Evolutionary conservation across 2,329 filamentous ascomycete genomes (phyloP).

Genomic region (Juglanconis sp.): DNA sequence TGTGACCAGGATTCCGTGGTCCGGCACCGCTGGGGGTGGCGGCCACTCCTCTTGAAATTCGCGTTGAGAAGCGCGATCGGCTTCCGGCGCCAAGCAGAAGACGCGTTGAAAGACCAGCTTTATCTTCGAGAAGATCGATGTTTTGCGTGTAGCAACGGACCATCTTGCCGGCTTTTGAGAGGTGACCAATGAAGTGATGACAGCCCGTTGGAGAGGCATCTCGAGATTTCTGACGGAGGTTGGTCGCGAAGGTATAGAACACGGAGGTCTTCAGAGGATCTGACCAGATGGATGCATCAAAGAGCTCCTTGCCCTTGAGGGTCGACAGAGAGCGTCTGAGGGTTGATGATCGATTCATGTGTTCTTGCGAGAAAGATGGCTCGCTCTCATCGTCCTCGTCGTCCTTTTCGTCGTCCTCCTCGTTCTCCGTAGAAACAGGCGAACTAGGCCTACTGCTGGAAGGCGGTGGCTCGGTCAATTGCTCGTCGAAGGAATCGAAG

Average conservation of each 20-base stretch:
- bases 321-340: conserved; percentile 44
- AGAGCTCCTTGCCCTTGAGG: conserved; percentile 69
- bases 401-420: background rate
- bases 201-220: conserved; percentile 62
- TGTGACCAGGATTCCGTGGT: background rate
- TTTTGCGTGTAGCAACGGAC: conserved; percentile 74
- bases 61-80: conserved; percentile 54
- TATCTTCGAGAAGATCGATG: conserved; percentile 70
- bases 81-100: conserved; percentile 60
- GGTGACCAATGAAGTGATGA: conserved; percentile 65
- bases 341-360: conserved; percentile 28
- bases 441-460: conserved; percentile 38
- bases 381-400: conserved; percentile 3
- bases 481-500: conserved; percentile 48
- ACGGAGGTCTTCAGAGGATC: conserved; percentile 66
- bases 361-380: conserved; percentile 25
- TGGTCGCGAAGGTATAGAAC: conserved; percentile 71
- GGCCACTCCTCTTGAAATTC: conserved; percentile 16
- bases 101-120: conserved; percentile 64
- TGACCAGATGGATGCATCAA: conserved; percentile 68
- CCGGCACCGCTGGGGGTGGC: background rate
- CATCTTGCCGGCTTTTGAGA: conserved; percentile 65
- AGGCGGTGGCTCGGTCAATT: conserved; percentile 29
- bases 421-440: conserved; percentile 42
- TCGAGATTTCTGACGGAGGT: conserved; percentile 60